Percentiles rank a stretch among this genome's conserved stretches.
These are phyloP conservation scores for Phlebiopsis flavidoalba DNA, from an alignment of 768 basidiomycete species.

Conservation along the genomic window DNA sequence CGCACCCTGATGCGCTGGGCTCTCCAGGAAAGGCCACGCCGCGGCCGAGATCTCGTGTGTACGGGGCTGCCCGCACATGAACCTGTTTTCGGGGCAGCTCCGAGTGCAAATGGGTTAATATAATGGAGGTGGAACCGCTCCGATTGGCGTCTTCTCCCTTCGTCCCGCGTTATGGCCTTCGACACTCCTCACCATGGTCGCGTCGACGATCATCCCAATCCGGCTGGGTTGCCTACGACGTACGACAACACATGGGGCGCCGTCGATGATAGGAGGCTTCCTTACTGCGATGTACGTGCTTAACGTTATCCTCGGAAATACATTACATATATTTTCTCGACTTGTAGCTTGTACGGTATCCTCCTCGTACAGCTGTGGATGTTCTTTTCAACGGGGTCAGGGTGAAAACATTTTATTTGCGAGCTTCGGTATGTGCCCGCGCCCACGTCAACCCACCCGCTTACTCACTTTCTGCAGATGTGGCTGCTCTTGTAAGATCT, in stretches of 20 bases:
- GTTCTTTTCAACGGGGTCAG: not conserved
- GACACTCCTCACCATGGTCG: not conserved
- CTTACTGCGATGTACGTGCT: not conserved
- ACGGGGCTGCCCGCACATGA: not conserved
- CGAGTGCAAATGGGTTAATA: not conserved
- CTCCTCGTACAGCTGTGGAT: not conserved
- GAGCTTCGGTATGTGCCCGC: not conserved
- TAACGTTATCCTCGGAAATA: not conserved
- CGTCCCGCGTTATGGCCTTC: not conserved
- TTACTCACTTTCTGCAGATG: not conserved
- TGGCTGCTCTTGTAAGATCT: not conserved
- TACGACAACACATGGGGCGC: not conserved
- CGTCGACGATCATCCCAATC: not conserved
- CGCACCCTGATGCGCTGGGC: not conserved
- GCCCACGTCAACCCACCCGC: not conserved
- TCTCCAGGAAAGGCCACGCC: too few relatives aligned
- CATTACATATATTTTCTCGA: not conserved
- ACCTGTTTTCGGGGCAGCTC: not conserved
- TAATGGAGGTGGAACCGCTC: not conserved
- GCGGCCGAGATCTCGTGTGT: not conserved
- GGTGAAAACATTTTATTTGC: not conserved
- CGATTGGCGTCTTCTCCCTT: not conserved
- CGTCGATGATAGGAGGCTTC: not conserved
- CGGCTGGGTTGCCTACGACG: not conserved
- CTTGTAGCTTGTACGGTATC: not conserved